phyloP scores from a whole-genome alignment of 768 basidiomycete species.

The Chiua virens region DNA sequence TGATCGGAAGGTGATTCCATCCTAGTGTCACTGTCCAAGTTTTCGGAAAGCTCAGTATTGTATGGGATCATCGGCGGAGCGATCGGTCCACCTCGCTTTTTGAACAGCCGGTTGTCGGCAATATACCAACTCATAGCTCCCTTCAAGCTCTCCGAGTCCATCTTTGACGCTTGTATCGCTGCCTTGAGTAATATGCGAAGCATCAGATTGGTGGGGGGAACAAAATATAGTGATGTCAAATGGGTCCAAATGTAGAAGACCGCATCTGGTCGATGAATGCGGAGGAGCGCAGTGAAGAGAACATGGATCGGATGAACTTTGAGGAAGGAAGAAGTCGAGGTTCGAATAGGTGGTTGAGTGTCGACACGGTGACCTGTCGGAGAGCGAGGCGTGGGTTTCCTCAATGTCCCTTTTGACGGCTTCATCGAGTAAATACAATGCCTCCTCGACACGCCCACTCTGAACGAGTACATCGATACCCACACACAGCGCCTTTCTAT shows the following conservation, averaged over 20 bases:
- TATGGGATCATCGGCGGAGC: constrained; percentile 5
- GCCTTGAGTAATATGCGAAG: constrained; percentile 62
- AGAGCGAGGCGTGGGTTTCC: no score
- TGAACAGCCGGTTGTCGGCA: constrained; percentile 19
- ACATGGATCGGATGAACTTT: constrained; percentile 37
- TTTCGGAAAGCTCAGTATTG: neutral
- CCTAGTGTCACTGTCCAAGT: neutral
- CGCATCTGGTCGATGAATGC: constrained; percentile 56
- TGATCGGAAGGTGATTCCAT: neutral
- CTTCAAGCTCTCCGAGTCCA: constrained; percentile 52
- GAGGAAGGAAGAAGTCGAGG: constrained; percentile 9
- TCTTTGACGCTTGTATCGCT: constrained; percentile 50
- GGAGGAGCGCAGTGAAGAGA: constrained; percentile 50
- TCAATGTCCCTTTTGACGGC: constrained; percentile 29
- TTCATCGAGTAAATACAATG: constrained; percentile 50
- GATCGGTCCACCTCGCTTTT: constrained; percentile 14
- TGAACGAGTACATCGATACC: constrained; percentile 53
- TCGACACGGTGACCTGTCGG: no score
- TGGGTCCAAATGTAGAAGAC: constrained; percentile 71
- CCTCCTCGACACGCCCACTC: constrained; percentile 43
- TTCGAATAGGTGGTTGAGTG: no score
- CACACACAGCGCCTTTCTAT: constrained; percentile 46
- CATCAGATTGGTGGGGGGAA: constrained; percentile 53
- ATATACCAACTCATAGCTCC: constrained; percentile 41
- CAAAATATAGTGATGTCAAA: constrained; percentile 56